Evolutionary conservation across 1,284 basidiomycete species (phyloP), one percentile per base, ranked within the genome.

Genomic region (Tylopilus sp.): DNA sequence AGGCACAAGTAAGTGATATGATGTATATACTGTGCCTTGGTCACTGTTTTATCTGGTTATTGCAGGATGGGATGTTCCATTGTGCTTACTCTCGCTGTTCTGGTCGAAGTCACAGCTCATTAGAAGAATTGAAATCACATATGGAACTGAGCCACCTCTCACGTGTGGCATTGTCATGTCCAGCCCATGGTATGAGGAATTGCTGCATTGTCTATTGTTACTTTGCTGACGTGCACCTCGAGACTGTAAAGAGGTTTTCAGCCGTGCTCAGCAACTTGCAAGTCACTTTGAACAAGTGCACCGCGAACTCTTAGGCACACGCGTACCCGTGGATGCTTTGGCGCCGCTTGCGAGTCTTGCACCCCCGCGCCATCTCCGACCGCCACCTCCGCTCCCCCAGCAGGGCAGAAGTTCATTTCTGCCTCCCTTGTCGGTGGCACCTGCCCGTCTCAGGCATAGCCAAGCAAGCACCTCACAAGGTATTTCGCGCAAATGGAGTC

Each of bases 131-230:
- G 31, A 64, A 55, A 36, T 51, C 43, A 1, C 64, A 66, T 35
- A 45, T 69, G 2, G 63, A 69, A 30, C 56, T 69, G 18, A 66
- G 64, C 29, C 64, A 66, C 37, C 7, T 66, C 24, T 68, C 64
- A n/a, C 56, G 64, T 21, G 48, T 67, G 6, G 33, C 56, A 15
- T 26, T 69, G 11, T 38, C 34, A 28, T 66, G 64, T 48, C 67
- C 61, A 0, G 53, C 53, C 2, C 51, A 48, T 15, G 57, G 64
- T 65, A 54, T 1, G 64, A 58, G 41, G 18, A 37, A 31, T 17
- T 31, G 21, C 6, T 6, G 6, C 3, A 2, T 21, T 5, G 4
- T 17, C 2, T 17, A 14, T 14, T 31, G 21, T 48, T 21, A 21
- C 36, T 21, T 28, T 12, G 17, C 50, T 51, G 10, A 58, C 6